Percentiles rank a stretch among this genome's conserved stretches.
These are phyloP conservation scores for Tricholoma saponaceum DNA, from an alignment of 768 basidiomycete genomes.

Conservation along the genomic window DNA sequence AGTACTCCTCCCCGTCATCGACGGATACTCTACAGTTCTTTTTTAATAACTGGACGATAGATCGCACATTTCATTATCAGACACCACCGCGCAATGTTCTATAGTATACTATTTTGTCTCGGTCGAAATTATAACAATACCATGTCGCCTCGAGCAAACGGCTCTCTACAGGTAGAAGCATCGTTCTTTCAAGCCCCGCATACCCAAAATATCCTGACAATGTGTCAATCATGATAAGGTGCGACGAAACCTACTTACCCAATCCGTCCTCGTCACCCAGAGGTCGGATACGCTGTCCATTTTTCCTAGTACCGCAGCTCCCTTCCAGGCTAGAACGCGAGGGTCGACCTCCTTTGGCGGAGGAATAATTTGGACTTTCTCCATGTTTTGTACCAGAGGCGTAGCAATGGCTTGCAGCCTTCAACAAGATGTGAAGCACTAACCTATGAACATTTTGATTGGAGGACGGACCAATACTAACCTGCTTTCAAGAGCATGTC, in stretches of 20 bases:
- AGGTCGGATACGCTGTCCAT: slow-evolving; percentile 88
- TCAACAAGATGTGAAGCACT: slow-evolving; percentile 1
- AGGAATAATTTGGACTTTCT: slow-evolving; percentile 89
- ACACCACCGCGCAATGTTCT: not conserved
- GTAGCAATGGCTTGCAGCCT: slow-evolving; percentile 83
- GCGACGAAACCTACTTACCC: slow-evolving; percentile 48
- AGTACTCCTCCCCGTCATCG: not conserved
- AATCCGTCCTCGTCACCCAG: slow-evolving; percentile 86
- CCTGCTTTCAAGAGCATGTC: slow-evolving; percentile 87
- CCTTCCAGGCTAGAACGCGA: slow-evolving; percentile 90
- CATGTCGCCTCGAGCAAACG: not conserved
- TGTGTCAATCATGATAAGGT: slow-evolving; percentile 2
- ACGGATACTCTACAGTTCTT: not conserved
- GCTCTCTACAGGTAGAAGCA: slow-evolving; percentile 69
- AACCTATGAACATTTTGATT: slow-evolving; percentile 1
- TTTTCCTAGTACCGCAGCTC: slow-evolving; percentile 84
- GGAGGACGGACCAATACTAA: slow-evolving; percentile 23
- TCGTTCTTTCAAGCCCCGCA: slow-evolving; percentile 77
- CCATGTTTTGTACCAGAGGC: slow-evolving; percentile 78
- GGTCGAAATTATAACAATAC: not conserved
- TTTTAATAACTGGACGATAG: not conserved
- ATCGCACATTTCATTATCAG: not conserved
- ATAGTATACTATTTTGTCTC: no score
- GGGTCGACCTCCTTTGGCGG: slow-evolving; percentile 93
- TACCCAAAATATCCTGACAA: slow-evolving; percentile 66